Conservation (phyloP, 2,329 filamentous ascomycete genomes). For the Nemania bipapillata region DNA sequence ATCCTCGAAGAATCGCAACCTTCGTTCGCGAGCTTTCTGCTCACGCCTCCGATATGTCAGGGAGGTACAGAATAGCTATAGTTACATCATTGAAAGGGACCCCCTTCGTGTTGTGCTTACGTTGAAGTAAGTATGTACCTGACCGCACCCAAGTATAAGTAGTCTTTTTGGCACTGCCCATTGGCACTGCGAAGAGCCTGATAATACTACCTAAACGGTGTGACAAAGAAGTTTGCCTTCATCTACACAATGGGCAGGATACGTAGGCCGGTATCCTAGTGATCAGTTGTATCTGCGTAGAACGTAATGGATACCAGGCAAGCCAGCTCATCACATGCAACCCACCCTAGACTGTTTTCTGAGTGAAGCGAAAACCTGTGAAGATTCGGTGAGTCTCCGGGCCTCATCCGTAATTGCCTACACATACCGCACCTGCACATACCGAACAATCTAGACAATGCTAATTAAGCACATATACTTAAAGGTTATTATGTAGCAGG, state of each 20-base stretch:
- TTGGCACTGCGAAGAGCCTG: slow-evolving; percentile 14
- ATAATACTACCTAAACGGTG: slow-evolving; percentile 7
- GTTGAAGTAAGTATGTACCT: slow-evolving; percentile 8
- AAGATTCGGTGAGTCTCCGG: slow-evolving; percentile 29
- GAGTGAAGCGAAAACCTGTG: slow-evolving; percentile 6
- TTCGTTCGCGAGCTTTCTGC: slow-evolving; percentile 7
- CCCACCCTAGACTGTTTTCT: slow-evolving; percentile 18
- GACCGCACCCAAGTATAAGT: slow-evolving; percentile 3
- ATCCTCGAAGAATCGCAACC: neutral
- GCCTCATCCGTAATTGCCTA: slow-evolving; percentile 25
- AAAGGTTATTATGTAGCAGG: neutral
- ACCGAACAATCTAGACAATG: neutral
- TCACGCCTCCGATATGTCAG: slow-evolving; percentile 9
- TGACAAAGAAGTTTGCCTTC: neutral
- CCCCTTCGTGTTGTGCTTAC: slow-evolving; percentile 28
- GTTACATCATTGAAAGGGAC: slow-evolving; percentile 31
- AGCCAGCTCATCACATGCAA: slow-evolving; percentile 35
- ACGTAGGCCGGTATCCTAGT: neutral
- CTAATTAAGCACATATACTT: neutral
- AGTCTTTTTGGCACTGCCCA: neutral
- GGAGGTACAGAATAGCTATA: neutral
- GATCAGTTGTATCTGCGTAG: neutral
- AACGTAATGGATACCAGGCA: slow-evolving; percentile 12
- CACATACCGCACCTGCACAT: neutral
- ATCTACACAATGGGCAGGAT: neutral